Evolutionary conservation across 257 asterid genomes (phyloP), one percentile per base, ranked within the genome.

Genomic region (Hygrophila difformis): DNA sequence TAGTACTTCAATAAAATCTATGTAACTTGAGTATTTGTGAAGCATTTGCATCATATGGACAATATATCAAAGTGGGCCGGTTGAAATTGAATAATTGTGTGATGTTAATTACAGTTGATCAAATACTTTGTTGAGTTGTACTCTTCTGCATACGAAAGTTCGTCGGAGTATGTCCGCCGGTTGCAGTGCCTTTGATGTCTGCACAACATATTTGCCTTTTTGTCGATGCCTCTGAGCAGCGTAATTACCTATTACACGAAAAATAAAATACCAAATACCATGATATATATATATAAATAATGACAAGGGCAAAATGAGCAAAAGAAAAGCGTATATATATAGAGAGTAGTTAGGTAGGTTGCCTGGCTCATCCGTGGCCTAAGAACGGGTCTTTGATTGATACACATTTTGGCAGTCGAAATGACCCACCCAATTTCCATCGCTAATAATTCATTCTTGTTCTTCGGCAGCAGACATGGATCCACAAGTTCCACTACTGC

Each of bases 301-400:
- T 3, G 4, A 26, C 31, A 3, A 26, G 4, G 31, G 7, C 13
- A 16, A 43, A 16, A 31, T 5, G 13, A 15, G 23, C 5, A 19
- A 8, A 37, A 15, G 44, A 18, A 11, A 38, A 19, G 5, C 39
- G 22, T 23, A 19, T 17, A 0, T 8, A 34, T 8, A 28, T 4
- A 19, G 36, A 10, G 10, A 8, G 22, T 8, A 9, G 8, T 9
- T 18, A 3, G n/a, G 12, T 45, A 19, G 15, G 74, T 68, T 67
- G 67, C 93, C 85, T 75, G 69, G 12, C 62, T 65, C 93, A 81
- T 81, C 53, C 69, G 55, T 16, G 88, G 93, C 51, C 85, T 68
- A 39, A 70, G 59, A 64, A 70, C 21, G 9, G 93, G 72, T 51
- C 62, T 73, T 12, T 55, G 67, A 18, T 72, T 71, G 26, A 78